Evolutionary conservation across 495 filamentous ascomycete genomes (phyloP).

Genomic region (Glutinoglossum americanum): DNA sequence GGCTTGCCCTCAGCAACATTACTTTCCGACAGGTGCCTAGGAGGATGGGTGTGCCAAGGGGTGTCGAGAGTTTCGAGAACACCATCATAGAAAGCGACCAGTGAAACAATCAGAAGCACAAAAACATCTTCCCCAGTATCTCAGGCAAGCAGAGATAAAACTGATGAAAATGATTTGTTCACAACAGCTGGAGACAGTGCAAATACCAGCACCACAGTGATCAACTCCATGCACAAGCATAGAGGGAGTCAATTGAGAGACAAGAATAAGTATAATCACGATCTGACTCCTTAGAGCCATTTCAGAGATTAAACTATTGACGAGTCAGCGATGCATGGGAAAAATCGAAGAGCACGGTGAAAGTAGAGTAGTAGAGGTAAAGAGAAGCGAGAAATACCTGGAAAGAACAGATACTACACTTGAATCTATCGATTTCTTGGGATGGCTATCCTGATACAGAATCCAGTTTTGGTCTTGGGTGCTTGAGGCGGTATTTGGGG

Average conservation of each 20-base stretch:
- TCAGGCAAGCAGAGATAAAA: conserved; percentile 1
- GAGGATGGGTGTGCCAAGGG: too few relatives aligned
- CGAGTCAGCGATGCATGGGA: background rate
- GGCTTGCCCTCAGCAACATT: too few relatives aligned
- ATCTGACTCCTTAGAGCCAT: conserved; percentile 16
- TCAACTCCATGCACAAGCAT: conserved; percentile 55
- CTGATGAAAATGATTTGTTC: conserved; percentile 32
- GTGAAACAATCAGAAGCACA: background rate
- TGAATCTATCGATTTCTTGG: too few relatives aligned
- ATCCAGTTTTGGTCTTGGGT: too few relatives aligned
- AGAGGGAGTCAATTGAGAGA: conserved; percentile 35
- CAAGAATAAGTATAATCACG: conserved; percentile 23
- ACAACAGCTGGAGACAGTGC: conserved; percentile 74
- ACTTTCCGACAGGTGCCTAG: too few relatives aligned
- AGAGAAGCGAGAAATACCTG: conserved; percentile 16
- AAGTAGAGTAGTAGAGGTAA: background rate
- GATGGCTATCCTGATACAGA: too few relatives aligned
- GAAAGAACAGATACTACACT: conserved; percentile 99
- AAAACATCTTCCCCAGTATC: background rate
- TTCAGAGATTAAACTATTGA: conserved; percentile 53
- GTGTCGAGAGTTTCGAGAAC: too few relatives aligned
- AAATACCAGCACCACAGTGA: conserved; percentile 75
- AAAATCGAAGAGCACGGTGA: too few relatives aligned
- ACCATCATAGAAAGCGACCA: background rate
- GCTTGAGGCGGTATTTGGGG: too few relatives aligned